phyloP scores from a whole-genome alignment of 2,329 filamentous ascomycete species.

The Fonsecaea pedrosoi region DNA sequence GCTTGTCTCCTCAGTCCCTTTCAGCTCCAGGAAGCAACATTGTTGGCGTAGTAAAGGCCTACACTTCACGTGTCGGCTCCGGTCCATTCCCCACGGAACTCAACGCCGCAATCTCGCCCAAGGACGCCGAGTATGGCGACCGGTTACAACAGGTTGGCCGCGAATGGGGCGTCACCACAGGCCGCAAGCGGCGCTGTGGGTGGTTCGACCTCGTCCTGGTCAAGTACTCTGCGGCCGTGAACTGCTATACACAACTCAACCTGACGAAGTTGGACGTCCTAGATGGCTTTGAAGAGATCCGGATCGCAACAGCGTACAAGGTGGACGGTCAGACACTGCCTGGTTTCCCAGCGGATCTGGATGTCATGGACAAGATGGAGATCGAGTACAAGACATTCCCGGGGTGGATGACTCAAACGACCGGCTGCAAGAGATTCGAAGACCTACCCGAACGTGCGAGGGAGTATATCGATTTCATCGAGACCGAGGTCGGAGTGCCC shows the following conservation, averaged over 20 bases:
- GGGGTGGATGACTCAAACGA: conserved; percentile 68
- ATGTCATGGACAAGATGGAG: conserved; percentile 56
- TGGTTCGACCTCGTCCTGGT: conserved; percentile 71
- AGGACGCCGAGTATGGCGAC: conserved; percentile 49
- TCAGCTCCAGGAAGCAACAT: conserved; percentile 53
- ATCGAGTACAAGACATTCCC: conserved; percentile 65
- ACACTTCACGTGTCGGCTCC: conserved; percentile 66
- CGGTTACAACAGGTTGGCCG: conserved; percentile 58
- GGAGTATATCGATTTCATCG: conserved; percentile 68
- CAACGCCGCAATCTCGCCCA: conserved; percentile 30
- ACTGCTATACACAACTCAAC: conserved; percentile 63
- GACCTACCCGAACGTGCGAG: conserved; percentile 64
- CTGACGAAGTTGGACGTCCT: conserved; percentile 70
- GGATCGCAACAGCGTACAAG: conserved; percentile 65
- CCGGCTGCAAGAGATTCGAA: conserved; percentile 62
- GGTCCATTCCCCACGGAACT: conserved; percentile 68
- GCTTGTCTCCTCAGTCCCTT: conserved; percentile 63
- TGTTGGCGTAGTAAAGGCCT: conserved; percentile 70
- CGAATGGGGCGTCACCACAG: conserved; percentile 65
- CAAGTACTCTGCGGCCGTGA: conserved; percentile 65
- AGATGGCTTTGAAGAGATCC: conserved; percentile 68
- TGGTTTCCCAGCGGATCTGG: conserved; percentile 65
- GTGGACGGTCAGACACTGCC: conserved; percentile 59
- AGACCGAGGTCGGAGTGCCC: conserved; percentile 62
- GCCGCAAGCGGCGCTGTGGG: conserved; percentile 67